Conservation (phyloP, 2,329 filamentous ascomycete species). For the Paecilomyces formosus region DNA sequence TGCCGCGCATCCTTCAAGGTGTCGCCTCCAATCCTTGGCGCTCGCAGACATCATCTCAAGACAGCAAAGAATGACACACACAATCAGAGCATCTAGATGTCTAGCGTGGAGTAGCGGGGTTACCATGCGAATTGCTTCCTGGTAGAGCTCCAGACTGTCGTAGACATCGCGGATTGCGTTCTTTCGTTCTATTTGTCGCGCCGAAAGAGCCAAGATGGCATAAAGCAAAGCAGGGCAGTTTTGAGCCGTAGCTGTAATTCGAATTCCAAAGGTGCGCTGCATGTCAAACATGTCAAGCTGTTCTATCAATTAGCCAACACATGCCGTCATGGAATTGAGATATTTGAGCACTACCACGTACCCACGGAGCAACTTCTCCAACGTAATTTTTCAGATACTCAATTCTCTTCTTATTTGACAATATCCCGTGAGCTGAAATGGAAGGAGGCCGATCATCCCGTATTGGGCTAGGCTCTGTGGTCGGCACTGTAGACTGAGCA, state of each 20-base stretch:
- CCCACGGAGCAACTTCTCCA: constrained; percentile 47
- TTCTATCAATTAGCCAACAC: background rate
- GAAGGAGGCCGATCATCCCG: constrained; percentile 2
- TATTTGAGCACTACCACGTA: constrained; percentile 12
- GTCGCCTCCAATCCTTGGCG: constrained; percentile 46
- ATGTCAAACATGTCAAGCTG: constrained; percentile 53
- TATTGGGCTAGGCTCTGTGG: constrained; percentile 29
- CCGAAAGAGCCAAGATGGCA: constrained; percentile 48
- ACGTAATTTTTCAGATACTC: constrained; percentile 45
- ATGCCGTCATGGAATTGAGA: background rate
- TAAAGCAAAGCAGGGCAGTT: constrained; percentile 40
- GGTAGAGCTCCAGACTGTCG: constrained; percentile 48
- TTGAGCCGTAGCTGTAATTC: constrained; percentile 44
- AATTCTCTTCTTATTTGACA: constrained; percentile 27
- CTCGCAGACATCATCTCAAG: constrained; percentile 48
- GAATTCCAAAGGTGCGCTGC: constrained; percentile 45
- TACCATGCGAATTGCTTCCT: constrained; percentile 44
- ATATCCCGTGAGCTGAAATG: constrained; percentile 7
- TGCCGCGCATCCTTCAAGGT: constrained; percentile 50
- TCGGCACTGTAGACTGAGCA: constrained; percentile 37
- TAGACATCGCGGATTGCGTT: constrained; percentile 37
- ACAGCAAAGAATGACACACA: constrained; percentile 48
- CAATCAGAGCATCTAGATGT: constrained; percentile 44
- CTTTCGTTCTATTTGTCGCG: constrained; percentile 47
- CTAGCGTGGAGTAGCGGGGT: constrained; percentile 42